phyloP scores from a whole-genome alignment of 306 rosid species.

The Hylodesmum podocarpum region DNA sequence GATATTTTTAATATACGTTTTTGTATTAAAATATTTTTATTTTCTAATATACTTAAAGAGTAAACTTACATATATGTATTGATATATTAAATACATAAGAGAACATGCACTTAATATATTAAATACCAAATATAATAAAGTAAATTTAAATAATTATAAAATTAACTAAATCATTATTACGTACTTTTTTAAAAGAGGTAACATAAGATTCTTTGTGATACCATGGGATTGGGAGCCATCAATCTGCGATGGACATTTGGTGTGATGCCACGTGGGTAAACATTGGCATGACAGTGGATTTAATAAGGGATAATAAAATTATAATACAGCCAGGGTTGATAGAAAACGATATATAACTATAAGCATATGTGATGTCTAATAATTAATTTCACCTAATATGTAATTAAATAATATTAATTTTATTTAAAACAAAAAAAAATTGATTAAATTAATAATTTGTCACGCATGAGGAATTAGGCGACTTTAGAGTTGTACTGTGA shows the following conservation, averaged over 20 bases:
- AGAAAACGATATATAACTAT: conserved; percentile 16
- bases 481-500: conserved; percentile 28
- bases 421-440: too few species aligned
- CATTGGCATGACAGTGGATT: neutral
- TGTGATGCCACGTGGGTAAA: conserved; percentile 15
- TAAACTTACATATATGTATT: too few species aligned
- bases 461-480: too few species aligned
- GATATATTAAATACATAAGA: too few species aligned
- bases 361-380: too few species aligned
- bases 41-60: too few species aligned
- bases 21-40: too few species aligned
- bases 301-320: neutral
- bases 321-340: neutral
- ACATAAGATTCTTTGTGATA: neutral
- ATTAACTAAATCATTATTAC: neutral
- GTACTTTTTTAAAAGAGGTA: neutral
- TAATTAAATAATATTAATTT: too few species aligned
- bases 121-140: neutral
- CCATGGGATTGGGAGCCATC: neutral
- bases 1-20: too few species aligned
- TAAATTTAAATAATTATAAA: neutral
- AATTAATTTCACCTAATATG: too few species aligned
- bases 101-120: neutral
- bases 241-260: neutral
- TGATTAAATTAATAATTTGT: too few species aligned